Evolutionary conservation across 1,139 yeast species (phyloP).

Genomic region (Meyerozyma smithsonii): DNA sequence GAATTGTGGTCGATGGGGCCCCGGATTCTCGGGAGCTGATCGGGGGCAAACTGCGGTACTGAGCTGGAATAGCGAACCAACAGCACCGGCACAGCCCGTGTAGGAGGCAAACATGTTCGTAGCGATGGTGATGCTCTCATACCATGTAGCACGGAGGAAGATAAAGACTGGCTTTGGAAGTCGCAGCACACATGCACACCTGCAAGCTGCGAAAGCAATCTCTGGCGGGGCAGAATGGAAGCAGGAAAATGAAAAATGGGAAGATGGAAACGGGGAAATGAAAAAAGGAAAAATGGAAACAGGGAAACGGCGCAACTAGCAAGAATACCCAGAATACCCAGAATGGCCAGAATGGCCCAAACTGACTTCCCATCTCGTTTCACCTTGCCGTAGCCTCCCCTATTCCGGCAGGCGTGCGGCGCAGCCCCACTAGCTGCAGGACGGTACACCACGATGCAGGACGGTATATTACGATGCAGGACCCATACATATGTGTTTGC

Average conservation of each 20-base stretch:
- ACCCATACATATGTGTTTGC: no score
- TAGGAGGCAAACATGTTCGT: not conserved
- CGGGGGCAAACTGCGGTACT: not conserved
- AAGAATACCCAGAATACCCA: no score
- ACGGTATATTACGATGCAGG: no score
- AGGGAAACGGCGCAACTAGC: no score
- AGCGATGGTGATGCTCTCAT: not conserved
- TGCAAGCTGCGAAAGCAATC: not conserved
- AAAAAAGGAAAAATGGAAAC: not conserved
- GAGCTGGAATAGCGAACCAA: not conserved
- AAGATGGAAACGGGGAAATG: not conserved
- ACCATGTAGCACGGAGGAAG: not conserved
- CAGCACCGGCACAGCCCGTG: not conserved
- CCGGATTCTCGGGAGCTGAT: not conserved
- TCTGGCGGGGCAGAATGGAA: not conserved
- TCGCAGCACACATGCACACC: conserved; percentile 1
- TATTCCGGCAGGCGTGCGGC: no score
- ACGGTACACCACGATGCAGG: no score
- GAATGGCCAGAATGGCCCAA: no score
- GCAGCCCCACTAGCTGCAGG: no score
- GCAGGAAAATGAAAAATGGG: not conserved
- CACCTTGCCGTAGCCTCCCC: no score
- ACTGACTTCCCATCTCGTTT: no score
- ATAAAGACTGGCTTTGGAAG: not conserved
- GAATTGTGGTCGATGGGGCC: conserved; percentile 16